Conservation (phyloP, 176 grass and related monocot genomes). For the Tillandsia fasciculata region DNA sequence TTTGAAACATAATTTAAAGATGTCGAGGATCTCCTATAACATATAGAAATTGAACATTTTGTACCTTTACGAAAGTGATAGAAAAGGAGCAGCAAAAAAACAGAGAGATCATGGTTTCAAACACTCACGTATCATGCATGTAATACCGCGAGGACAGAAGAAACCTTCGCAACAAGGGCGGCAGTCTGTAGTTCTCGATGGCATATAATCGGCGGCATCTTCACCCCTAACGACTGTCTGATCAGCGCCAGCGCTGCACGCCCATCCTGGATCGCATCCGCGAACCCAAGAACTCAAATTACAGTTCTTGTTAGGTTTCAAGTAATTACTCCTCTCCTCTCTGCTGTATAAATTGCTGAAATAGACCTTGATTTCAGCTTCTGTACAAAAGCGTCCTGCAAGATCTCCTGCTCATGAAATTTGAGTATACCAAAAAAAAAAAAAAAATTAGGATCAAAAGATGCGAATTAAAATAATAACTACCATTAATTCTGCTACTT, state of each 20-base stretch:
- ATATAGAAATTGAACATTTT: too few species aligned
- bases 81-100: not conserved
- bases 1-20: too few species aligned
- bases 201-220: constrained; percentile 10
- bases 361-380: constrained; percentile 58
- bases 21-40: too few species aligned
- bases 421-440: not conserved
- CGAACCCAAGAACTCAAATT: constrained; percentile 47
- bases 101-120: not conserved
- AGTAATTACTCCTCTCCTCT: constrained; percentile 22
- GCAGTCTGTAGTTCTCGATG: constrained; percentile 33
- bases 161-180: constrained; percentile 65
- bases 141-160: constrained; percentile 78
- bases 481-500: not conserved
- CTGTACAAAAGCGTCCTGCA: constrained; percentile 38
- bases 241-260: constrained; percentile 22
- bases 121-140: constrained; percentile 87
- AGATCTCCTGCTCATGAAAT: constrained; percentile 37
- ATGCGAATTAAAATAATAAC: not conserved
- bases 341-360: constrained; percentile 33
- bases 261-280: constrained; percentile 74
- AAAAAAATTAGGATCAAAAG: not conserved
- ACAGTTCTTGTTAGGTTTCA: constrained; percentile 75
- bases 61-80: not conserved
- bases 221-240: not conserved